Conservation (phyloP, 371 early-diverging fungal genomes). For the Mortierella polycephala region DNA sequence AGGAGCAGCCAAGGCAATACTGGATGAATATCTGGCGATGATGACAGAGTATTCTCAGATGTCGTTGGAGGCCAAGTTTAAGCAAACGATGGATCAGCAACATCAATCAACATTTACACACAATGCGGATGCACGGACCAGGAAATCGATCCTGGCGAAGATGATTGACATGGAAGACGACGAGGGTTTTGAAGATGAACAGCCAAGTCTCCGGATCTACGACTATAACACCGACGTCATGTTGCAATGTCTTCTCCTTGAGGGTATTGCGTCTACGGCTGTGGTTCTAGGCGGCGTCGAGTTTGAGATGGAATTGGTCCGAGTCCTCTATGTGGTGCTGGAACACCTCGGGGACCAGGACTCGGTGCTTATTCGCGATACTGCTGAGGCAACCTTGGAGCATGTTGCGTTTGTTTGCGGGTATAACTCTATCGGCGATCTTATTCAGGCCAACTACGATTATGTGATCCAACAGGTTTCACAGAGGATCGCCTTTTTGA, state of each 20-base stretch:
- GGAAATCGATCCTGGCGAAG: constrained; percentile 10
- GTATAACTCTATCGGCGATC: constrained; percentile 35
- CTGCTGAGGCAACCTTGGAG: constrained; percentile 41
- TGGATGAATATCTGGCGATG: constrained; percentile 40
- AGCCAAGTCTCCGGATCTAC: constrained; percentile 7
- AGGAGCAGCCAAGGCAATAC: constrained; percentile 23
- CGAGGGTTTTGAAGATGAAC: constrained; percentile 8
- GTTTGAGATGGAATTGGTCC: constrained; percentile 40
- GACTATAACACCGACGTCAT: constrained; percentile 30
- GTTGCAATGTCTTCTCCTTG: constrained; percentile 35
- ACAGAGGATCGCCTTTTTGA: constrained; percentile 49
- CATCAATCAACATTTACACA: not conserved
- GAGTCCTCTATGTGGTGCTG: constrained; percentile 35
- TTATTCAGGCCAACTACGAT: constrained; percentile 51
- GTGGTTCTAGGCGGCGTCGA: constrained; percentile 34
- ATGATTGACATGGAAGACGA: constrained; percentile 25
- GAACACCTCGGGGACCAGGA: constrained; percentile 49
- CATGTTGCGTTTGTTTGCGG: constrained; percentile 43
- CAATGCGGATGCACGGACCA: not conserved
- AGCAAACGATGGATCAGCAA: constrained; percentile 7
- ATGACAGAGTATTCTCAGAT: constrained; percentile 33
- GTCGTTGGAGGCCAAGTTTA: constrained; percentile 19
- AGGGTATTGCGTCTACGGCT: constrained; percentile 40
- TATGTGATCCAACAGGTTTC: constrained; percentile 54
- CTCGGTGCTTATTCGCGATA: constrained; percentile 39